Conservation (phyloP, 1,284 basidiomycete species). For the Cryptococcus amylolentus region DNA sequence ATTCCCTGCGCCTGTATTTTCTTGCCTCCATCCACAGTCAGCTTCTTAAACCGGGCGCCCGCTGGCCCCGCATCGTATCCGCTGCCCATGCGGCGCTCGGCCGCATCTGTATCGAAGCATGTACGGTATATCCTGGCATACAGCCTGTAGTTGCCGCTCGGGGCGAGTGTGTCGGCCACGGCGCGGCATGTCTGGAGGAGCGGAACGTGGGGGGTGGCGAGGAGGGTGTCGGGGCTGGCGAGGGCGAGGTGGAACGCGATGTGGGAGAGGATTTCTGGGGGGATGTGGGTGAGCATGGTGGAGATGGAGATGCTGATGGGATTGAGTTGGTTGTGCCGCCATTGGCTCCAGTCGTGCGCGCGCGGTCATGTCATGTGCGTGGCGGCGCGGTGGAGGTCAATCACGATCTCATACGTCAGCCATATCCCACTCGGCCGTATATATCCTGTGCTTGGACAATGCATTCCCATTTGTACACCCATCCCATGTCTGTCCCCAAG, state of each 20-base stretch:
- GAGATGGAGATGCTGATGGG: neutral
- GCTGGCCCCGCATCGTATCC: neutral
- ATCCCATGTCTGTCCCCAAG: neutral
- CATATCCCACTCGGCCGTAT: neutral
- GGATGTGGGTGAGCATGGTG: constrained; percentile 51
- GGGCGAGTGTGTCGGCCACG: constrained; percentile 52
- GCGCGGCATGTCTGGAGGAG: constrained; percentile 56
- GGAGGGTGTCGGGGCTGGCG: constrained; percentile 39
- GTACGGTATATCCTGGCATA: constrained; percentile 60
- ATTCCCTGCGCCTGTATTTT: constrained; percentile 17
- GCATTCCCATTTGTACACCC: neutral
- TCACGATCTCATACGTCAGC: neutral
- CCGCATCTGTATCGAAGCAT: constrained; percentile 62
- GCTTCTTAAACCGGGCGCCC: neutral
- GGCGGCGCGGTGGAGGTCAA: neutral
- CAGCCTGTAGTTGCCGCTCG: constrained; percentile 56
- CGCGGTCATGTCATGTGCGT: too few species aligned
- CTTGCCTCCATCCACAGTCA: neutral
- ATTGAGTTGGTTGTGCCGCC: neutral
- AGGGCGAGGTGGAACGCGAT: constrained; percentile 56
- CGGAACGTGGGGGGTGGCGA: constrained; percentile 43
- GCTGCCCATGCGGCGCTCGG: constrained; percentile 55
- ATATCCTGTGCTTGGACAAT: neutral
- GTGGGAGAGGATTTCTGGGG: constrained; percentile 60
- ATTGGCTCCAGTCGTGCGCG: too few species aligned